Evolutionary conservation across 1,284 basidiomycete genomes (phyloP).

Genomic region (Fomitopsis schrenkii): DNA sequence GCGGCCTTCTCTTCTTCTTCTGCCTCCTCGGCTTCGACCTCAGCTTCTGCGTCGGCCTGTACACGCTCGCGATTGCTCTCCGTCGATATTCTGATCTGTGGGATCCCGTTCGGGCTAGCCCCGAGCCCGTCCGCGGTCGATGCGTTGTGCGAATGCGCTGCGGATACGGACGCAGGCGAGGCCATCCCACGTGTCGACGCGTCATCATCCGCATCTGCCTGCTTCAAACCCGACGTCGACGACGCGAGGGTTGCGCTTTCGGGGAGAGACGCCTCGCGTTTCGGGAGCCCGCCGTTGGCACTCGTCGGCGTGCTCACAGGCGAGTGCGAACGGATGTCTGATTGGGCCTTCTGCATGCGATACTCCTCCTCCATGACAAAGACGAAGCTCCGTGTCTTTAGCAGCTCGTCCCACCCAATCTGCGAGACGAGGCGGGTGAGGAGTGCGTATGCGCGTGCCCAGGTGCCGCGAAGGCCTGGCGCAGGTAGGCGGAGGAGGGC

Average conservation of each 20-base stretch:
- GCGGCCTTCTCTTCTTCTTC: slow-evolving; percentile 30
- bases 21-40: slow-evolving; percentile 11
- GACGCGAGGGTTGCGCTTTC: slow-evolving; percentile 23
- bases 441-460: slow-evolving; percentile 91
- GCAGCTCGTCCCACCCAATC: slow-evolving; percentile 98
- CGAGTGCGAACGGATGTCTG: slow-evolving; percentile 40
- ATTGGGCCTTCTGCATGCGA: slow-evolving; percentile 78
- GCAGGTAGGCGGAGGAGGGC: slow-evolving; percentile 92
- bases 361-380: slow-evolving; percentile 99
- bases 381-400: slow-evolving; percentile 89
- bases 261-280: slow-evolving; percentile 17
- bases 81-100: slow-evolving; percentile 86
- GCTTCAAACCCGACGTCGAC: slow-evolving; percentile 23
- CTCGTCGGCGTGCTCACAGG: slow-evolving; percentile 44
- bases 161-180: slow-evolving; percentile 14
- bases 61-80: slow-evolving; percentile 64
- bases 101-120: slow-evolving; percentile 46
- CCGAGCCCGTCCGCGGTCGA: slow-evolving; percentile 13
- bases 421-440: slow-evolving; percentile 87
- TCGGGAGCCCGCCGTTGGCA: slow-evolving; percentile 34
- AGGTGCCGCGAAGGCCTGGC: slow-evolving; percentile 92
- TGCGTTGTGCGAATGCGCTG: slow-evolving; percentile 14
- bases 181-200: slow-evolving; percentile 67
- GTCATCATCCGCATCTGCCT: slow-evolving; percentile 50
- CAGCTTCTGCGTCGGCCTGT: slow-evolving; percentile 25